phyloP scores from a whole-genome alignment of 345 rosid genomes.

The Aegle marmelos region DNA sequence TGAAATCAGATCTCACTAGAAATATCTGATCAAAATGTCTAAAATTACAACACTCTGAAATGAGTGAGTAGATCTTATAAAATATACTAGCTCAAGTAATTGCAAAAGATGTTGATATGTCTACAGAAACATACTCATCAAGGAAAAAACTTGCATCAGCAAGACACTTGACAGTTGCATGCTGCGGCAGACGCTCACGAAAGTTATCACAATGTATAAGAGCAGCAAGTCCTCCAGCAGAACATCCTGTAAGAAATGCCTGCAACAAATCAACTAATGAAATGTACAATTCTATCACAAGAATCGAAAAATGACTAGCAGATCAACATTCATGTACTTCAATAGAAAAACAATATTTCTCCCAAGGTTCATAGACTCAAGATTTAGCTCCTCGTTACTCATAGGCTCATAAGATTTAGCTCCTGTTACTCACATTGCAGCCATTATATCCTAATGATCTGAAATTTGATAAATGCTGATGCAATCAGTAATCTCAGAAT shows the following conservation, averaged over 20 bases:
- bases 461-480: neutral
- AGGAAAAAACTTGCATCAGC: conserved; percentile 93
- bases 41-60: neutral
- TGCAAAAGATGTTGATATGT: neutral
- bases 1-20: neutral
- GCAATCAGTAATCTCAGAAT: neutral
- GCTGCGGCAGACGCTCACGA: conserved; percentile 60
- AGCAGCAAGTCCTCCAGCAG: conserved; percentile 95
- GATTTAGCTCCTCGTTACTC: neutral
- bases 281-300: neutral
- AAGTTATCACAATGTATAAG: conserved; percentile 84
- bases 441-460: neutral
- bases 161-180: conserved; percentile 76
- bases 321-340: neutral
- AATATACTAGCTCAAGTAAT: neutral
- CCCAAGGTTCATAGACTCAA: neutral
- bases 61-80: neutral
- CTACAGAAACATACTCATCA: conserved; percentile 63
- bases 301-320: conserved; percentile 5
- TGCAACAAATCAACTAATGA: conserved; percentile 26
- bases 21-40: neutral
- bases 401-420: neutral
- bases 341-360: neutral
- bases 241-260: conserved; percentile 95
- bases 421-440: neutral